Conservation (phyloP, 768 basidiomycete species). For the Exsudoporus frostii region DNA sequence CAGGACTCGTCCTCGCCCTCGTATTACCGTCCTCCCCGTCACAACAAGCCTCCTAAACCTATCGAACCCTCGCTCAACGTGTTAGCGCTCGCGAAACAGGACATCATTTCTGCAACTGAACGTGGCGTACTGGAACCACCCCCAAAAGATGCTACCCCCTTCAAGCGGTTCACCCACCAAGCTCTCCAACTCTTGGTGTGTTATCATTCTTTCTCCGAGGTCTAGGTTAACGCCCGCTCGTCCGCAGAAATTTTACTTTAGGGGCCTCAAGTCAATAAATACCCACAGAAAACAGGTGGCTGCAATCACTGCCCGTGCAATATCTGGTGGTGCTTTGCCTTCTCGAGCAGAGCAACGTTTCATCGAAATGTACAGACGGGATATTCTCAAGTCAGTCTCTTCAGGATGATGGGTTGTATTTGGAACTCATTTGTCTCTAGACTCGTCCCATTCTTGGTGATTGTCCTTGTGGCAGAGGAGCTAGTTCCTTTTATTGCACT, state of each 20-base stretch:
- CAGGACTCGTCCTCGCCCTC: conserved; percentile 26
- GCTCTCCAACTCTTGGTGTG: conserved; percentile 46
- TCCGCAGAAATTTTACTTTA: conserved; percentile 77
- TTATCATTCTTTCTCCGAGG: not conserved
- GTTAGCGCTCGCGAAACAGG: conserved; percentile 55
- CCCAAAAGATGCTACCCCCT: conserved; percentile 56
- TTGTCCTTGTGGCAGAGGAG: conserved; percentile 76
- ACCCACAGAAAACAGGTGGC: conserved; percentile 54
- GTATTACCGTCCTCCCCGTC: conserved; percentile 26
- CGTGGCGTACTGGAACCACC: conserved; percentile 70
- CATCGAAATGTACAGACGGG: conserved; percentile 61
- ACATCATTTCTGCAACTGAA: conserved; percentile 60
- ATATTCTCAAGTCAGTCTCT: conserved; percentile 61
- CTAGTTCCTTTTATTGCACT: conserved; percentile 79
- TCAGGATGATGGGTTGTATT: not conserved
- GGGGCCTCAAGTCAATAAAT: conserved; percentile 71
- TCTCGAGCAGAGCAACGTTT: conserved; percentile 69
- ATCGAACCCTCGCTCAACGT: conserved; percentile 25
- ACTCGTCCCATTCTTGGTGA: conserved; percentile 74
- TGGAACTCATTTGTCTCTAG: conserved; percentile 27
- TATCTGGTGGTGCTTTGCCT: conserved; percentile 56
- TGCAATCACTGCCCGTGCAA: conserved; percentile 53
- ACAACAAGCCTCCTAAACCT: conserved; percentile 17
- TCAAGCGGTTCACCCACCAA: conserved; percentile 49
- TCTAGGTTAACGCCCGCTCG: not conserved